Percentiles rank a stretch among this genome's conserved stretches.
Conservation (phyloP, 106 monocot genomes). For the Triglochin maritima region DNA sequence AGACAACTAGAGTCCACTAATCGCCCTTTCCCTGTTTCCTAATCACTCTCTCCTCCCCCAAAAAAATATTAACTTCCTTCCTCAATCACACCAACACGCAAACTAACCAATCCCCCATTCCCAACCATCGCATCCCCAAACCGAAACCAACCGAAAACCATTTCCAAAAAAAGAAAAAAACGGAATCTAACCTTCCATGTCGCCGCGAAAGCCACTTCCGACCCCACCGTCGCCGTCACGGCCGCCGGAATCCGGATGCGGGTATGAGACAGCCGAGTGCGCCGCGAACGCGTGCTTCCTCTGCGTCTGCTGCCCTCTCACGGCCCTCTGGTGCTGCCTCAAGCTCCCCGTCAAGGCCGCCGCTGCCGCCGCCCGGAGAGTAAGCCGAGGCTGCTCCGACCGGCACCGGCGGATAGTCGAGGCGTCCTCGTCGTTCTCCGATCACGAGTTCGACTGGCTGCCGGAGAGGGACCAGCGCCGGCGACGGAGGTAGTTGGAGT, state of each 20-base stretch:
- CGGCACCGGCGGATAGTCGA: conserved; percentile 3
- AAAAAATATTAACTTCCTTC: too few relatives aligned
- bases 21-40: too few relatives aligned
- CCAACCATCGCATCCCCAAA: too few relatives aligned
- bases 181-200: background rate
- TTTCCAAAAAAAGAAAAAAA: too few relatives aligned
- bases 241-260: background rate
- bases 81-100: background rate
- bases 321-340: conserved; percentile 14
- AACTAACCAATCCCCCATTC: background rate
- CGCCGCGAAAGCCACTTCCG: background rate
- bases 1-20: too few relatives aligned
- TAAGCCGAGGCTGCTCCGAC: background rate
- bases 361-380: background rate
- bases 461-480: background rate
- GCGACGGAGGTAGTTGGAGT: background rate
- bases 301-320: conserved; percentile 24
- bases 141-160: background rate
- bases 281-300: conserved; percentile 19
- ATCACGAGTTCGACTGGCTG: conserved; percentile 9
- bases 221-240: background rate
- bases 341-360: conserved; percentile 8
- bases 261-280: conserved; percentile 5
- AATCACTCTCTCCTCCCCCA: too few relatives aligned
- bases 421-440: conserved; percentile 26